Base-by-base conservation (phyloP, 2,329 filamentous ascomycete species). In the Huntiella bhutanensis region DNA sequence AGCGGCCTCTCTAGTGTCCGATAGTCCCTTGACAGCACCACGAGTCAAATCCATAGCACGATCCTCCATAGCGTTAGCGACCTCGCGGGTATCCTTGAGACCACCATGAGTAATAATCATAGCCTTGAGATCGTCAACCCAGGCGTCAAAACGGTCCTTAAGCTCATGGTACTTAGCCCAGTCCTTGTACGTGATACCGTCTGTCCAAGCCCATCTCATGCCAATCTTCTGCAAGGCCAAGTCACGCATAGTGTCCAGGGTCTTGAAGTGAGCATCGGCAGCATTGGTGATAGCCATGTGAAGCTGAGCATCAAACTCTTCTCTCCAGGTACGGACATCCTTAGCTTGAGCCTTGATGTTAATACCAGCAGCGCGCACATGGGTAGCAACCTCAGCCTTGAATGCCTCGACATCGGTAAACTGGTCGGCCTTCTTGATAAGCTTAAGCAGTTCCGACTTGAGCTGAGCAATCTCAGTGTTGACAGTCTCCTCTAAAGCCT, bases 141-240 rank as follows among this genome's bases (percentile, higher is more conserved):
- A 95, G 55, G 84, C 76, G 41, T 80, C 78, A 45, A 95, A 82
- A 10, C 82, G 80, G 46, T 73, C 75, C 64, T 83, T 92, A 49
- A 98, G 68, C 50, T 82, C 76, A 59, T 96, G 86, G 58, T 94
- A 98, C 59, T 88, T 91, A 50, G 80, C 76, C 91, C 91, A 98
- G 60, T 98, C 86, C 60, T 92, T 87, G 68, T 98, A 95, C 1
- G 88, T 93, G 51, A 98, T 75, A 32, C 85, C 85, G 49, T 96
- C 86, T 64, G 86, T 91, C 80, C 84, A 93, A 10, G 88, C 86
- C 87, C 91, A 98, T 57, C 74, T 75, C 77, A 92, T 88, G 48
- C 87, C 87, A 46, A 95, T 85, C 59, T 92, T 84, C 58, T 93
- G 84, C 33, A 95, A 70, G 4, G 86, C 84, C 33, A 94, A 69